phyloP scores from a whole-genome alignment of 2,329 filamentous ascomycete genomes.

The Diplocarpon rosae region DNA sequence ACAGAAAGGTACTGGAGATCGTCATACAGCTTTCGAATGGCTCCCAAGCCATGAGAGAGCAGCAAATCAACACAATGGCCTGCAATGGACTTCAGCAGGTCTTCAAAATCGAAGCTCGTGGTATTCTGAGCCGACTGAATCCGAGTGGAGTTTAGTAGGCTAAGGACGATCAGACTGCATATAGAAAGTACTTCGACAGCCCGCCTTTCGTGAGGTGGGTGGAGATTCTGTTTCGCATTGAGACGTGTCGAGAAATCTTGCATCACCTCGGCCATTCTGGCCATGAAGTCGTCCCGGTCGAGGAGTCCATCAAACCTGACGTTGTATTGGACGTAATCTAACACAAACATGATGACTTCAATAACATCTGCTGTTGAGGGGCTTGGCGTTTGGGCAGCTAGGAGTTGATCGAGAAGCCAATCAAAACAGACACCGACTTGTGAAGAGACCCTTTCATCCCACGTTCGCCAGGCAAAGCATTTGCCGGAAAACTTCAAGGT shows the following conservation, averaged over 20 bases:
- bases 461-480: constrained; percentile 41
- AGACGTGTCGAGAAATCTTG: constrained; percentile 19
- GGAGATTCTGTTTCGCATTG: background rate
- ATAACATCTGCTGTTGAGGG: constrained; percentile 6
- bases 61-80: constrained; percentile 32
- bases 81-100: constrained; percentile 35
- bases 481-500: constrained; percentile 33
- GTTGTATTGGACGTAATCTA: constrained; percentile 24
- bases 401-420: constrained; percentile 38
- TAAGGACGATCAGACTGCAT: constrained; percentile 29
- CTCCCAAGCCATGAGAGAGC: constrained; percentile 32
- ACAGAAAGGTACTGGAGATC: constrained; percentile 34
- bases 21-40: constrained; percentile 36
- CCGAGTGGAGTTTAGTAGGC: constrained; percentile 34
- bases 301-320: constrained; percentile 12
- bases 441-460: constrained; percentile 48
- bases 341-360: constrained; percentile 15
- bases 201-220: background rate
- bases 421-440: constrained; percentile 52
- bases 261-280: constrained; percentile 23
- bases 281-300: constrained; percentile 17
- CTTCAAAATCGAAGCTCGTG: constrained; percentile 34
- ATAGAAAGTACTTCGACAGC: constrained; percentile 14
- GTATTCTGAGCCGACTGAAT: constrained; percentile 6
- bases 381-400: background rate